phyloP scores from a whole-genome alignment of 805 yeast species.

The Yarrowia yakushimensis region DNA sequence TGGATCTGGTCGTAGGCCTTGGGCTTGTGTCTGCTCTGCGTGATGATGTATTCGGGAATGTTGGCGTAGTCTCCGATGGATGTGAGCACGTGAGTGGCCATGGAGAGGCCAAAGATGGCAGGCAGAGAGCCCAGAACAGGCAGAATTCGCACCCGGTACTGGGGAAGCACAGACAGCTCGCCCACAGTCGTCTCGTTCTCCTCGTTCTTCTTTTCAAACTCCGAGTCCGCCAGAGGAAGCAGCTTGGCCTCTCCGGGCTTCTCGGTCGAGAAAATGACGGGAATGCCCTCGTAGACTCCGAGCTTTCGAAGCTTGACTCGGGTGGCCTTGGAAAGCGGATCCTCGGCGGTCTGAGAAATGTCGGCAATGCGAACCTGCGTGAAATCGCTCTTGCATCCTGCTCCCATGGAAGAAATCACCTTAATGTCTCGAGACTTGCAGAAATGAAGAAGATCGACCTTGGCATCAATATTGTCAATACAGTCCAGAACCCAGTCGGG shows the following conservation, averaged over 20 bases:
- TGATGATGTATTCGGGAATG: conserved; percentile 41
- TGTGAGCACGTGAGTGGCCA: conserved; percentile 80
- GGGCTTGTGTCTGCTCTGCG: conserved; percentile 66
- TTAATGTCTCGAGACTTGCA: conserved; percentile 58
- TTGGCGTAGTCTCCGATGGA: conserved; percentile 66
- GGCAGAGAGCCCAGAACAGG: conserved; percentile 98
- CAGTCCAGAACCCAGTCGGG: conserved; percentile 90
- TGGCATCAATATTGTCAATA: conserved; percentile 96
- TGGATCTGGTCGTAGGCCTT: conserved; percentile 80
- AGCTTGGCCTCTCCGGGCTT: conserved; percentile 94
- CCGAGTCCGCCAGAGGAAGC: conserved; percentile 80
- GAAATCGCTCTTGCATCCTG: conserved; percentile 95
- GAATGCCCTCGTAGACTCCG: conserved; percentile 73
- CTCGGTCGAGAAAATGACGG: conserved; percentile 89
- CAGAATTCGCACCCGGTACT: conserved; percentile 88
- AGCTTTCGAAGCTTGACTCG: conserved; percentile 76
- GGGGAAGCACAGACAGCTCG: conserved; percentile 79
- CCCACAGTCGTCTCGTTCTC: conserved; percentile 47
- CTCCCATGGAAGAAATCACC: conserved; percentile 93
- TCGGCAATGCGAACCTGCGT: conserved; percentile 87
- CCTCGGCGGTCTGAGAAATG: conserved; percentile 86
- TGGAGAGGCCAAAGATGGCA: conserved; percentile 87
- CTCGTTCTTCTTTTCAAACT: conserved; percentile 64
- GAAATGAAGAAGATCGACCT: conserved; percentile 79
- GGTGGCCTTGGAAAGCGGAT: conserved; percentile 83